phyloP scores from a whole-genome alignment of 2,329 filamentous ascomycete species.

The Aureobasidium musti region DNA sequence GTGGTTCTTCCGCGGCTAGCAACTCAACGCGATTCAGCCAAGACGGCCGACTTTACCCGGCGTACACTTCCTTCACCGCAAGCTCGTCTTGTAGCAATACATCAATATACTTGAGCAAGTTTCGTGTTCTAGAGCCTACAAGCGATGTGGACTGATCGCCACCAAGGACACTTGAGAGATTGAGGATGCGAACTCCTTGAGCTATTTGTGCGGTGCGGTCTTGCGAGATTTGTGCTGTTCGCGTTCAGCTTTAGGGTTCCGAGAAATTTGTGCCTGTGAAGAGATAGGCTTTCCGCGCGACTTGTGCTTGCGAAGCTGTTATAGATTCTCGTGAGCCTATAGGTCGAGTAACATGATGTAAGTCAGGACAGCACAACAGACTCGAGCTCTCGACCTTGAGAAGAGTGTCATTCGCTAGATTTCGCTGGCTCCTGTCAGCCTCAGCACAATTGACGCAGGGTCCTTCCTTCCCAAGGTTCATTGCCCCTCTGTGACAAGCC shows the following conservation, averaged over 20 bases:
- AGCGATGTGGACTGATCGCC: not conserved
- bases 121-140: not conserved
- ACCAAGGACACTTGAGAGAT: not conserved
- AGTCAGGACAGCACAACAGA: constrained; percentile 3
- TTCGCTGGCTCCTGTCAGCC: not conserved
- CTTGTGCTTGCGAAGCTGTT: constrained; percentile 2
- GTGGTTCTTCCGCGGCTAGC: not conserved
- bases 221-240: constrained; percentile 7
- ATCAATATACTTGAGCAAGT: constrained; percentile 23
- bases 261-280: constrained; percentile 16
- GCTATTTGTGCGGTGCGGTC: constrained; percentile 2
- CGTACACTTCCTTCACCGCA: not conserved
- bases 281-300: constrained; percentile 8
- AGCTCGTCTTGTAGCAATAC: constrained; percentile 11
- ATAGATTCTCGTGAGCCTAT: not conserved
- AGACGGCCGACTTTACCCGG: constrained; percentile 14
- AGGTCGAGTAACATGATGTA: not conserved
- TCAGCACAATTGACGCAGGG: constrained; percentile 24
- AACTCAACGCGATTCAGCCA: constrained; percentile 1
- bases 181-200: not conserved
- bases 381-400: not conserved
- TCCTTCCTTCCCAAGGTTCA: not conserved
- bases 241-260: not conserved
- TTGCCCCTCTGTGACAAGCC: not conserved
- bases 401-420: not conserved